These are phyloP conservation scores for Phylloporus sp. DNA, from an alignment of 1,284 basidiomycete genomes.

Conservation along the genomic window DNA sequence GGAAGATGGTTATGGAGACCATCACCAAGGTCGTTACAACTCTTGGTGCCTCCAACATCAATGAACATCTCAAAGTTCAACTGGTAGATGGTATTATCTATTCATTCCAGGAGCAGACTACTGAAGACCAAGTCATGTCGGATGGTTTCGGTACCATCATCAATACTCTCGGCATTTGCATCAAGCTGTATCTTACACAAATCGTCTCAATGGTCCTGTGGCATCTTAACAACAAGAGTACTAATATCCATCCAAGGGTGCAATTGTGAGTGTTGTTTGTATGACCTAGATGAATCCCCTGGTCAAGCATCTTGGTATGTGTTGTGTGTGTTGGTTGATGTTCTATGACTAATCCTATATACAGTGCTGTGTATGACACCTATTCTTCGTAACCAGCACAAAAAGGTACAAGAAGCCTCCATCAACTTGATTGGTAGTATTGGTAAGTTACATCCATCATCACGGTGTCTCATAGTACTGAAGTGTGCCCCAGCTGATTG, in stretches of 20 bases:
- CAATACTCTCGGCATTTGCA: conserved; percentile 95
- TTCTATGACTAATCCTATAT: conserved; percentile 22
- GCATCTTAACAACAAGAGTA: conserved; percentile 74
- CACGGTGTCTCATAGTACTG: conserved; percentile 12
- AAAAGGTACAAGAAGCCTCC: conserved; percentile 99
- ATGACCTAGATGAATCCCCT: conserved; percentile 99
- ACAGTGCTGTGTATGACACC: conserved; percentile 98
- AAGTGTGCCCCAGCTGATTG: conserved; percentile 80
- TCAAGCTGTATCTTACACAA: conserved; percentile 98
- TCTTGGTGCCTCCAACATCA: conserved; percentile 95
- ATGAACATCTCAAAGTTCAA: conserved; percentile 92
- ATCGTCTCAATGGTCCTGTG: conserved; percentile 99
- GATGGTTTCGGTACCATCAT: conserved; percentile 98
- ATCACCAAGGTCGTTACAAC: conserved; percentile 96
- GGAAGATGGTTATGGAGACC: conserved; percentile 99
- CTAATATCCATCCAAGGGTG: conserved; percentile 61
- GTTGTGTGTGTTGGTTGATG: neutral
- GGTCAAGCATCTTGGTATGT: conserved; percentile 95
- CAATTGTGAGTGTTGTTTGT: conserved; percentile 99
- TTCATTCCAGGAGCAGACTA: conserved; percentile 99
- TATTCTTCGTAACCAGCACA: conserved; percentile 97
- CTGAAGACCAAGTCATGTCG: conserved; percentile 98
- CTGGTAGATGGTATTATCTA: conserved; percentile 99
- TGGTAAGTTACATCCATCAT: conserved; percentile 53
- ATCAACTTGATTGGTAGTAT: conserved; percentile 99